phyloP scores from a whole-genome alignment of 2,329 filamentous ascomycete species.

The Rachicladosporium sp. region DNA sequence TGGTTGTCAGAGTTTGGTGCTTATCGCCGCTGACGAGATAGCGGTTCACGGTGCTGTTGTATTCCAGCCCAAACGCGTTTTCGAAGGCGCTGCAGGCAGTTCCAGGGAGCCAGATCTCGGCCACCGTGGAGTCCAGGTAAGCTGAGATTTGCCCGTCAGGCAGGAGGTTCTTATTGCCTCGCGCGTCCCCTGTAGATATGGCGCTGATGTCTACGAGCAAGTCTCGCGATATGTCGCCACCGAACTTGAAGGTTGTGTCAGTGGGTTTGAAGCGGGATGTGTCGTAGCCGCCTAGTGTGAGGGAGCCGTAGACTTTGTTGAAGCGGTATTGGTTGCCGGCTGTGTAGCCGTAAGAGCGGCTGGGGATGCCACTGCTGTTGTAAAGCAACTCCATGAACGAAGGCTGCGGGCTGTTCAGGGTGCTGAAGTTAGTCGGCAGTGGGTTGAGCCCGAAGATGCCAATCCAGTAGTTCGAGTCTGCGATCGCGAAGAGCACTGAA shows the following conservation, averaged over 20 bases:
- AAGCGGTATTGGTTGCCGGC: conserved; percentile 26
- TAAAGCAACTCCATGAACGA: conserved; percentile 23
- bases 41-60: conserved; percentile 14
- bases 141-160: conserved; percentile 26
- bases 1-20: conserved; percentile 14
- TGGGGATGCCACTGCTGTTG: conserved; percentile 22
- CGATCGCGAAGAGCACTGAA: conserved; percentile 19
- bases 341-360: conserved; percentile 26
- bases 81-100: conserved; percentile 25
- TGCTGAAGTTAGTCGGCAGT: conserved; percentile 25
- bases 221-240: conserved; percentile 21
- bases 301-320: conserved; percentile 24
- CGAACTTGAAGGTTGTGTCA: conserved; percentile 21
- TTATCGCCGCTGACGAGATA: conserved; percentile 24
- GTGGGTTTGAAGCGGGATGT: conserved; percentile 22
- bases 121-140: conserved; percentile 51
- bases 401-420: conserved; percentile 21
- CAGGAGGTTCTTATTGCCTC: conserved; percentile 13
- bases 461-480: conserved; percentile 18
- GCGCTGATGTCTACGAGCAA: conserved; percentile 21
- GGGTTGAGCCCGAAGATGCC: conserved; percentile 25
- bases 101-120: conserved; percentile 51
- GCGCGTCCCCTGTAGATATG: conserved; percentile 17
- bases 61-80: conserved; percentile 23
- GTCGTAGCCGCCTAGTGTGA: conserved; percentile 29